These are phyloP conservation scores for Xylaria longipes DNA, from an alignment of 495 filamentous ascomycete species.

Conservation along the genomic window DNA sequence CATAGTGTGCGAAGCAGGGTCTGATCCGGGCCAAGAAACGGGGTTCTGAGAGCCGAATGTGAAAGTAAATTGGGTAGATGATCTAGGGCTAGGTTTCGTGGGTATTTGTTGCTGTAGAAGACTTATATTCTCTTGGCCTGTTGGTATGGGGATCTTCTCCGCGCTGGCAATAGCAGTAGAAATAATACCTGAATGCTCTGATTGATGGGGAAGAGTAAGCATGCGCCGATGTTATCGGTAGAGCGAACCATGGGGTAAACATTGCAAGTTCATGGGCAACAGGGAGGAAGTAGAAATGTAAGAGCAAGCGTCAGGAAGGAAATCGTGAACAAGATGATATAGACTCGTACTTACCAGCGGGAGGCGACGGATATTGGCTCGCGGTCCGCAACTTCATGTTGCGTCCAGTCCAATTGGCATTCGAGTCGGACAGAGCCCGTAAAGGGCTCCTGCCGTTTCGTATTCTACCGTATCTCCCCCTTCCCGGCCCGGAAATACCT, in stretches of 20 bases:
- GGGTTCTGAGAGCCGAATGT: conserved; percentile 72
- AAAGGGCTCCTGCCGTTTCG: conserved; percentile 72
- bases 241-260: background rate
- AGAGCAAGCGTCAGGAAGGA: background rate
- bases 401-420: conserved; percentile 60
- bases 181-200: conserved; percentile 78
- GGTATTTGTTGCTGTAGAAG: conserved; percentile 73
- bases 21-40: conserved; percentile 62
- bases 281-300: background rate
- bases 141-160: conserved; percentile 67
- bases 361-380: conserved; percentile 46
- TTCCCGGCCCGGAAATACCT: conserved; percentile 77
- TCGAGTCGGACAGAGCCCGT: conserved; percentile 56
- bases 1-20: conserved; percentile 54
- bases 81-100: conserved; percentile 59
- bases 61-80: conserved; percentile 89
- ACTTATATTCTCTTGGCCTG: conserved; percentile 75
- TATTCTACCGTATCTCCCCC: conserved; percentile 77
- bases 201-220: conserved; percentile 28
- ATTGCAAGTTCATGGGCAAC: background rate
- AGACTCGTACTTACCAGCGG: conserved; percentile 48
- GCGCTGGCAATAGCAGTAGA: conserved; percentile 88
- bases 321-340: background rate
- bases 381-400: conserved; percentile 49
- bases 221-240: background rate